Percentiles rank a stretch among this genome's conserved stretches.
Conservation (phyloP, 306 rosid species). For the Geum urbanum region DNA sequence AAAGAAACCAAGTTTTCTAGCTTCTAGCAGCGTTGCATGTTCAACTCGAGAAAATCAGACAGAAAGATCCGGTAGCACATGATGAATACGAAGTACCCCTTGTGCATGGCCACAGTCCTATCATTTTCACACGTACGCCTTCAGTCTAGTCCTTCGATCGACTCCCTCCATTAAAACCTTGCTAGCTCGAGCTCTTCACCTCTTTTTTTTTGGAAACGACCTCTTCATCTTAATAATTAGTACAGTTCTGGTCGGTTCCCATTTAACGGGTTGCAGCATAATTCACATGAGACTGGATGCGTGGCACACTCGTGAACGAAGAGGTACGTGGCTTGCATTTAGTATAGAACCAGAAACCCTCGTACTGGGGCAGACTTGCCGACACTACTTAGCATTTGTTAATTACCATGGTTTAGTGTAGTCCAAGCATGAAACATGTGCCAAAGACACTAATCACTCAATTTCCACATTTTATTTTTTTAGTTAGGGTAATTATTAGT, state of each 20-base stretch:
- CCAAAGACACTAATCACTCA: no score
- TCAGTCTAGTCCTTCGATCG: neutral
- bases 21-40: neutral
- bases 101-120: neutral
- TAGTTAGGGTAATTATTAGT: neutral
- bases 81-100: neutral
- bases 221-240: no score
- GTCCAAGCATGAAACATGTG: no score
- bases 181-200: neutral
- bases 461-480: neutral
- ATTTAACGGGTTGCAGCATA: neutral
- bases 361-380: neutral
- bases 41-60: neutral
- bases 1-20: no score
- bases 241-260: neutral
- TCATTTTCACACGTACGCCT: neutral
- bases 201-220: no score
- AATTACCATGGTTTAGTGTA: neutral
- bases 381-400: neutral
- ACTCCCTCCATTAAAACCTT: neutral
- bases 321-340: neutral
- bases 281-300: neutral
- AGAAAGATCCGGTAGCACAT: neutral
- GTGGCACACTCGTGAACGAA: neutral
- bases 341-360: neutral